These are phyloP conservation scores for Boletus insuetus DNA, from an alignment of 768 basidiomycete species.

Conservation along the genomic window DNA sequence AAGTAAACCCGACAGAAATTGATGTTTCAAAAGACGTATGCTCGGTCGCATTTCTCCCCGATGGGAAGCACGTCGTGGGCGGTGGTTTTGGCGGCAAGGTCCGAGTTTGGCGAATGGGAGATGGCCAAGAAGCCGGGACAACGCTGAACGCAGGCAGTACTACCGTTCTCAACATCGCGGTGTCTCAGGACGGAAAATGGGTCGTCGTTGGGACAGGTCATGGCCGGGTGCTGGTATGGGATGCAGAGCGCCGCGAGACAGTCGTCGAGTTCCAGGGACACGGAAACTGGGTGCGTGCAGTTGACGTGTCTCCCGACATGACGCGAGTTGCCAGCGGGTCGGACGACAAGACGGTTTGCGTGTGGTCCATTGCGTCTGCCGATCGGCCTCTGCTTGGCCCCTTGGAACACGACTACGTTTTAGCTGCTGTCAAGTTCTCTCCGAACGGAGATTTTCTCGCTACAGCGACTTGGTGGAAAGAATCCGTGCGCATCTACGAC, in stretches of 20 bases:
- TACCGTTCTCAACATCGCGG: conserved; percentile 2
- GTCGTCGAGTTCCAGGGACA: conserved; percentile 8
- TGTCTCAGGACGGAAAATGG: conserved; percentile 7
- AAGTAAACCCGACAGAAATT: background rate
- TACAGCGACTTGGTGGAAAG: conserved; percentile 14
- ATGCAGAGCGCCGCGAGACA: conserved; percentile 1
- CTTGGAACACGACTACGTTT: conserved; percentile 3
- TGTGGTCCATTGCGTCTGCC: conserved; percentile 9
- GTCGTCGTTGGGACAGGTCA: conserved; percentile 5
- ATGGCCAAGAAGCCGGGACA: conserved; percentile 2
- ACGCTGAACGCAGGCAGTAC: conserved; percentile 6
- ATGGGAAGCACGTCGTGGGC: conserved; percentile 5
- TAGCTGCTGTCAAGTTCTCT: conserved; percentile 13
- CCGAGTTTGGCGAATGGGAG: background rate
- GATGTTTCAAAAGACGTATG: conserved; percentile 6
- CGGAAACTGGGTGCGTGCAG: conserved; percentile 9
- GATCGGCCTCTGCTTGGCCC: conserved; percentile 5
- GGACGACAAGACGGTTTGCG: conserved; percentile 8
- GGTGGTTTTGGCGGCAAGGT: conserved; percentile 11
- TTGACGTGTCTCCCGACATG: conserved; percentile 16
- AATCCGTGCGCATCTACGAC: conserved; percentile 11
- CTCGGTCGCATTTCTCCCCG: conserved; percentile 5
- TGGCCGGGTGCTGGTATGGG: conserved; percentile 11
- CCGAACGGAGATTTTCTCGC: conserved; percentile 9
- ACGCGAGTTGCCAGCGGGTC: conserved; percentile 9